Percentiles rank a stretch among this genome's conserved stretches.
Evolutionary conservation across 2,329 filamentous ascomycete species (phyloP).

Genomic region (Colletotrichum tofieldiae): DNA sequence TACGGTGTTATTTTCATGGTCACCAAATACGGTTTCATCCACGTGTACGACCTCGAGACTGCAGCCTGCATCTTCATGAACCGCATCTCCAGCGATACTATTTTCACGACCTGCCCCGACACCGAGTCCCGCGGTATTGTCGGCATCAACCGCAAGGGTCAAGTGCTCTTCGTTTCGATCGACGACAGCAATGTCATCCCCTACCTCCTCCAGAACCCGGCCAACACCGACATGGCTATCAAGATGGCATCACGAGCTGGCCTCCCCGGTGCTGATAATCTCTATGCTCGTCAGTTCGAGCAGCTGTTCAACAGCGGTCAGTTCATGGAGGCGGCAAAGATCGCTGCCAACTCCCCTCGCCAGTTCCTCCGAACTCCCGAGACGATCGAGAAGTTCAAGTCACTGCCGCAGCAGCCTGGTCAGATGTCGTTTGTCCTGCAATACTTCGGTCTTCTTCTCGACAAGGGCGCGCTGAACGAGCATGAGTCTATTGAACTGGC

Average conservation of each 20-base stretch:
- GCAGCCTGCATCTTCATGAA: slow-evolving; percentile 99
- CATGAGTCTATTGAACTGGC: slow-evolving; percentile 96
- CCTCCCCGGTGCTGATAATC: slow-evolving; percentile 91
- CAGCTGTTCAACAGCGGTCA: slow-evolving; percentile 85
- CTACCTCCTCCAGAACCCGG: slow-evolving; percentile 96
- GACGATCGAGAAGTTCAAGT: slow-evolving; percentile 97
- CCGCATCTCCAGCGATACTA: slow-evolving; percentile 98
- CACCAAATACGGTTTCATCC: slow-evolving; percentile 99
- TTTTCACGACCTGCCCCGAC: slow-evolving; percentile 94
- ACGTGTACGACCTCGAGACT: slow-evolving; percentile 97
- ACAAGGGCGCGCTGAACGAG: slow-evolving; percentile 93
- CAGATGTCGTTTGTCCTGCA: slow-evolving; percentile 96
- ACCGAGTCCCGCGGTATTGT: slow-evolving; percentile 89
- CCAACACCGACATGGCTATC: slow-evolving; percentile 92
- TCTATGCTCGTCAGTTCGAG: slow-evolving; percentile 95
- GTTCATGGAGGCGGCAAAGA: slow-evolving; percentile 92
- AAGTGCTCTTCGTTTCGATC: slow-evolving; percentile 93
- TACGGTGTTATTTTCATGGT: slow-evolving; percentile 98
- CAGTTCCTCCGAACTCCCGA: slow-evolving; percentile 95
- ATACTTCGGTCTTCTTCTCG: slow-evolving; percentile 97
- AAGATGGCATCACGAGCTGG: slow-evolving; percentile 96
- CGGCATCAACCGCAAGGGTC: slow-evolving; percentile 97
- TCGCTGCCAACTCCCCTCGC: slow-evolving; percentile 95
- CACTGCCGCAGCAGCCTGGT: slow-evolving; percentile 82
- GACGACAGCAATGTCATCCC: slow-evolving; percentile 93